These are phyloP conservation scores for Gaeumannomyces sp. DNA, from an alignment of 2,329 filamentous ascomycete species.

Conservation along the genomic window DNA sequence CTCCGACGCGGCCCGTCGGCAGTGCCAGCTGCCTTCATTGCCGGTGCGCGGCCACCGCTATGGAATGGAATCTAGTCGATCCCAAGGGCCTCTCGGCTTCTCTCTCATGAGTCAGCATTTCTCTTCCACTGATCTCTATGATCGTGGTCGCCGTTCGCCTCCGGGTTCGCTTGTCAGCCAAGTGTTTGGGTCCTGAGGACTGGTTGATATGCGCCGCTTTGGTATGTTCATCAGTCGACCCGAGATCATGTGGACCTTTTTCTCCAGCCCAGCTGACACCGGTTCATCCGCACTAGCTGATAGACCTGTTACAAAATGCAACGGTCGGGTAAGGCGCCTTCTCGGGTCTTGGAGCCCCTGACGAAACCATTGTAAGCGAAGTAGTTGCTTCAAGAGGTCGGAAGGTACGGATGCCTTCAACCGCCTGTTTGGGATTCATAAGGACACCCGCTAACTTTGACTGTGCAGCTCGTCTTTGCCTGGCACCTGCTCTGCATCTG, in stretches of 20 bases:
- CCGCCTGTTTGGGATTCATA: fast-evolving
- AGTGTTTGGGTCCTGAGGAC: constrained; percentile 1
- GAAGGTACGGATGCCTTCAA: background rate
- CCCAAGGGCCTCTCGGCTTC: background rate
- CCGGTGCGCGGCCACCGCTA: background rate
- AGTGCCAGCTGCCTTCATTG: background rate
- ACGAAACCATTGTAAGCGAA: background rate
- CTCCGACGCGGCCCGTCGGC: background rate
- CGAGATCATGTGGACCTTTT: no score
- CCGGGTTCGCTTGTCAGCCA: background rate
- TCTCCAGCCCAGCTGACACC: background rate
- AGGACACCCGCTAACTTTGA: background rate
- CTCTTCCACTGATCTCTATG: background rate
- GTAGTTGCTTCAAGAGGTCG: background rate
- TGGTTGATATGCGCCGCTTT: constrained; percentile 2
- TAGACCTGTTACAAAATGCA: background rate
- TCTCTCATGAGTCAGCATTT: background rate
- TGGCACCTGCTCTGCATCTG: background rate
- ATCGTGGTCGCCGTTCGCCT: constrained; percentile 3
- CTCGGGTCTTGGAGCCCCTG: background rate
- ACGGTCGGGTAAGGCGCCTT: background rate
- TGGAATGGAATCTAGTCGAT: background rate
- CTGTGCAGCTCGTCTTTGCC: background rate
- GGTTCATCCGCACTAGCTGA: background rate
- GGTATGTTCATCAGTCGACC: background rate